phyloP scores from a whole-genome alignment of 73 alveolate species.

The Blepharisma stoltei region DNA sequence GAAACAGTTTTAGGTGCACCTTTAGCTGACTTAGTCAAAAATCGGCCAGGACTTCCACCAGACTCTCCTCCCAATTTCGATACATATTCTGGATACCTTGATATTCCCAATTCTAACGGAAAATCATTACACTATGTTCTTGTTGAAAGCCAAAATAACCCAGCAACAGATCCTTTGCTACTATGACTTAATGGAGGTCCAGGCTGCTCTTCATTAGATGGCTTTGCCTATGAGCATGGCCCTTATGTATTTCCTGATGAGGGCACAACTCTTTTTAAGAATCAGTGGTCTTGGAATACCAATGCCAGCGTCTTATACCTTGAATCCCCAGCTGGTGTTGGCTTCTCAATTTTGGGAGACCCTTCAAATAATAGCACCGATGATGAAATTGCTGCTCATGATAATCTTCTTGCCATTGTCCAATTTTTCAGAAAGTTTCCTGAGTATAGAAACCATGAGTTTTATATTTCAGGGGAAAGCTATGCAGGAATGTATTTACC shows the following conservation, averaged over 20 bases:
- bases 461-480: slow-evolving; percentile 91
- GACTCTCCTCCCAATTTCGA: background rate
- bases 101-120: slow-evolving; percentile 21
- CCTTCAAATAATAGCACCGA: background rate
- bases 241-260: slow-evolving; percentile 69
- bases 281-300: slow-evolving; percentile 78
- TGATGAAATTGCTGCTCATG: slow-evolving; percentile 64
- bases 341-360: slow-evolving; percentile 50
- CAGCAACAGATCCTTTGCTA: slow-evolving; percentile 69
- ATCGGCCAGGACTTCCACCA: background rate
- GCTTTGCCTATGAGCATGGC: slow-evolving; percentile 82
- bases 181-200: slow-evolving; percentile 97
- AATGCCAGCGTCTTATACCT: slow-evolving; percentile 73
- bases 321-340: slow-evolving; percentile 88
- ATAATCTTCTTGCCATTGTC: slow-evolving; percentile 61
- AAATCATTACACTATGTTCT: slow-evolving; percentile 57
- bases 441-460: slow-evolving; percentile 69
- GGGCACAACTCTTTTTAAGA: slow-evolving; percentile 37
- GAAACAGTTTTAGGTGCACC: no score
- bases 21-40: background rate
- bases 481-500: slow-evolving; percentile 97
- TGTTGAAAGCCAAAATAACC: slow-evolving; percentile 48
- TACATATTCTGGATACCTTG: slow-evolving; percentile 17
- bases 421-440: slow-evolving; percentile 64
- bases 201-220: slow-evolving; percentile 89